These are phyloP conservation scores for Platanus orientalis DNA, from an alignment of 164 flowering plant genomes.

Conservation along the genomic window DNA sequence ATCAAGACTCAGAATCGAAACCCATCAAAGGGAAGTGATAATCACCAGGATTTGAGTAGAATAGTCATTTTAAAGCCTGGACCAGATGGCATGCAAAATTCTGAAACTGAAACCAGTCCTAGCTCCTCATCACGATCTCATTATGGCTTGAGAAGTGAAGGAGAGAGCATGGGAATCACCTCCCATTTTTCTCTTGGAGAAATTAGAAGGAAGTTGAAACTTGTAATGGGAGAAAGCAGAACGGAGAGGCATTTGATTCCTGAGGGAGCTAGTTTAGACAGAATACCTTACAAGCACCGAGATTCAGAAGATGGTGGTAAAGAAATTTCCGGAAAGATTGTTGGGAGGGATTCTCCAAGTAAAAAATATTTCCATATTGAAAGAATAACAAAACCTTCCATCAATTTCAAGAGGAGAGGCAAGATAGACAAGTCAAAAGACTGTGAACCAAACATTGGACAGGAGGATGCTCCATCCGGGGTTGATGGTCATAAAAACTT, in stretches of 20 bases:
- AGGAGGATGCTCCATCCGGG: slow-evolving; percentile 19
- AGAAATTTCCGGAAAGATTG: slow-evolving; percentile 21
- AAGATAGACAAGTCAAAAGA: slow-evolving; percentile 11
- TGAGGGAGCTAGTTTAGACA: slow-evolving; percentile 11
- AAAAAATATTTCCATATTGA: slow-evolving; percentile 48
- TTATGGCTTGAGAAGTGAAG: slow-evolving; percentile 20
- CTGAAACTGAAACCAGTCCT: slow-evolving; percentile 23
- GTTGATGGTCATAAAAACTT: slow-evolving; percentile 8
- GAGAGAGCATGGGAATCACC: slow-evolving; percentile 23
- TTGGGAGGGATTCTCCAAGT: slow-evolving; percentile 40
- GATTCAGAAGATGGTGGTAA: slow-evolving; percentile 20
- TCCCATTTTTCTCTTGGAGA: slow-evolving; percentile 70
- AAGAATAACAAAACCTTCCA: slow-evolving; percentile 24
- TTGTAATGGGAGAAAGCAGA: slow-evolving; percentile 40
- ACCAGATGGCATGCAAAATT: slow-evolving; percentile 22
- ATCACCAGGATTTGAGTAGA: slow-evolving; percentile 38
- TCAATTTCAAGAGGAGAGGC: slow-evolving; percentile 7
- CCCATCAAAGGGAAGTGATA: slow-evolving; percentile 20
- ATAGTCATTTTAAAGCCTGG: slow-evolving; percentile 81
- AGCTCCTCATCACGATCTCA: slow-evolving; percentile 22
- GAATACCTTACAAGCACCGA: slow-evolving; percentile 18
- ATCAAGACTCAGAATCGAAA: slow-evolving; percentile 35
- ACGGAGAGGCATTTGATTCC: slow-evolving; percentile 39
- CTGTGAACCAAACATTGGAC: slow-evolving; percentile 10
- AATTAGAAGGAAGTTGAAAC: slow-evolving; percentile 57